Conservation (phyloP, 169 alveolate genomes). For the Cryptosporidium parvum region DNA sequence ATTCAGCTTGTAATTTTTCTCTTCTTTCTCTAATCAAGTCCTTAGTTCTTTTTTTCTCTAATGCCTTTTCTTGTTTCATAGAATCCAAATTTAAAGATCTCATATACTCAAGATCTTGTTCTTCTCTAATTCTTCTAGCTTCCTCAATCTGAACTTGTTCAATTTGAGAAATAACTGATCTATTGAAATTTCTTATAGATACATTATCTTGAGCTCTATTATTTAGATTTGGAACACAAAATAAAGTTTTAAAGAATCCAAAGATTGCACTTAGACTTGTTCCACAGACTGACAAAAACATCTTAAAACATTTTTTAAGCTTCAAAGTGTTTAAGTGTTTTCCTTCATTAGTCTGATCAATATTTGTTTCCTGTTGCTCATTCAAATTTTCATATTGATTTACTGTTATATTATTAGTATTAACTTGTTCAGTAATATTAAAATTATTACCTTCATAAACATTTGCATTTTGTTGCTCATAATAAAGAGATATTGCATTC, state of each 20-base stretch:
- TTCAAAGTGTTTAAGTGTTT: not conserved
- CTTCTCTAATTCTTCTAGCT: slow-evolving; percentile 42
- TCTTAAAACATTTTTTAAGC: not conserved
- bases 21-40: slow-evolving; percentile 37
- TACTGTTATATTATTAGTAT: not conserved
- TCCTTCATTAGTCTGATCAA: not conserved
- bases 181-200: not conserved
- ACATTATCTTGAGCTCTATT: slow-evolving; percentile 3
- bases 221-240: slow-evolving; percentile 16
- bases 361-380: not conserved
- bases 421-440: not conserved
- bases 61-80: slow-evolving; percentile 29
- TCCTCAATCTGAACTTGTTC: slow-evolving; percentile 41
- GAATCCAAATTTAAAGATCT: slow-evolving; percentile 55
- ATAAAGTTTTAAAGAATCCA: slow-evolving; percentile 39
- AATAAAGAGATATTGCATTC: slow-evolving; percentile 39
- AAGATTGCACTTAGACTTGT: slow-evolving; percentile 13
- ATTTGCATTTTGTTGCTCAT: slow-evolving; percentile 35
- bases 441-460: not conserved
- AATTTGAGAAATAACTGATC: not conserved
- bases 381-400: not conserved
- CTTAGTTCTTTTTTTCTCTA: slow-evolving; percentile 14
- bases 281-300: slow-evolving; percentile 38
- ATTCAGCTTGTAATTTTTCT: not conserved
- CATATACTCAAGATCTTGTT: slow-evolving; percentile 61